Evolutionary conservation across 495 filamentous ascomycete genomes (phyloP).

Genomic region (Penicillium roqueforti): DNA sequence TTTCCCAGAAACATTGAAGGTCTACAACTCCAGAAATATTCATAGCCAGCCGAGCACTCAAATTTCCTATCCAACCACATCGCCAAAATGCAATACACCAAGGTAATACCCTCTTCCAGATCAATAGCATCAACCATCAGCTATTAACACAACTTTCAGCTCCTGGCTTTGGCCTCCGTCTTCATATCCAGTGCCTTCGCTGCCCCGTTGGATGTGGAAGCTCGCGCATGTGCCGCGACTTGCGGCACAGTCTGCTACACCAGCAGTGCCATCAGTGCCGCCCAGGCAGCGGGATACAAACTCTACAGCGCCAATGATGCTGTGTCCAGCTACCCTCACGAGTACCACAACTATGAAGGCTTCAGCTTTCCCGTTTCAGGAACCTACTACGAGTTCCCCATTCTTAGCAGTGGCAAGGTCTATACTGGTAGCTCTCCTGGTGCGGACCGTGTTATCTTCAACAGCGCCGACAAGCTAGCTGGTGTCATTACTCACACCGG

Average conservation of each 20-base stretch:
- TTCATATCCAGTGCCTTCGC: slow-evolving; percentile 38
- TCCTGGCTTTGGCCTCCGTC: slow-evolving; percentile 24
- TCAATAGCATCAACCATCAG: neutral
- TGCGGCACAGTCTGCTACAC: slow-evolving; percentile 52
- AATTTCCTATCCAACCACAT: neutral
- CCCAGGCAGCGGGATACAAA: slow-evolving; percentile 46
- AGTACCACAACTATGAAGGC: slow-evolving; percentile 70
- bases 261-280: slow-evolving; percentile 42
- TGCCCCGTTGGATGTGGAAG: slow-evolving; percentile 42
- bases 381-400: slow-evolving; percentile 73
- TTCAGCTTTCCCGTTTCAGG: slow-evolving; percentile 59
- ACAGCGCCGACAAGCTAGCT: slow-evolving; percentile 47
- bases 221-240: slow-evolving; percentile 47
- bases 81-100: slow-evolving; percentile 27
- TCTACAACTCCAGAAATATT: neutral
- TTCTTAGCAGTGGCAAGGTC: slow-evolving; percentile 47
- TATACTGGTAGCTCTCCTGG: slow-evolving; percentile 66
- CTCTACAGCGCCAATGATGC: slow-evolving; percentile 44
- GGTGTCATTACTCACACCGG: slow-evolving; percentile 66
- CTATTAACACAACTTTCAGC: slow-evolving; percentile 11
- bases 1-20: neutral
- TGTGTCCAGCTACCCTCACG: slow-evolving; percentile 61
- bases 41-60: neutral
- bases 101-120: slow-evolving; percentile 15
- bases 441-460: slow-evolving; percentile 68